Conservation (phyloP, 1,139 yeast genomes). For the Suhomyces bokatorum region DNA sequence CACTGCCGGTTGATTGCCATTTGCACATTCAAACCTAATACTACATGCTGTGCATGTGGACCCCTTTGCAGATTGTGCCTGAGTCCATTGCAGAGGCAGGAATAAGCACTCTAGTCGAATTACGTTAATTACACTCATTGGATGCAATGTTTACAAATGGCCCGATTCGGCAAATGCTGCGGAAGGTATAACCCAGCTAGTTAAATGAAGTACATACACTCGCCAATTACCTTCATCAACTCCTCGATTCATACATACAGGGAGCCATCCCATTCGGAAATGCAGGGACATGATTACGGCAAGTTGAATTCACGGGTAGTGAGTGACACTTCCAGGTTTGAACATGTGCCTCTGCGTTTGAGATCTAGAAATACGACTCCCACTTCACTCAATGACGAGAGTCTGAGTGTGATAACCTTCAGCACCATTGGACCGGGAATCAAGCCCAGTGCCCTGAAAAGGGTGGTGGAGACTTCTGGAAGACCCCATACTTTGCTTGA, state of each 20-base stretch:
- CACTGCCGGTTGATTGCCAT: too few species aligned
- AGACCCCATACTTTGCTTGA: conserved; percentile 9
- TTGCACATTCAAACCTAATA: too few species aligned
- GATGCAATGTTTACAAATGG: conserved; percentile 3
- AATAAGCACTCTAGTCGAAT: too few species aligned
- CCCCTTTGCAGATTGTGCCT: too few species aligned
- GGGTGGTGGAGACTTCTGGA: conserved; percentile 4
- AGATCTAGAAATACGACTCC: conserved; percentile 22
- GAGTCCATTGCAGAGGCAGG: too few species aligned
- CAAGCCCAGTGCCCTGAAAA: conserved; percentile 1
- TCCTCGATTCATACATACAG: neutral
- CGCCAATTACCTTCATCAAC: neutral
- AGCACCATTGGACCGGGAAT: conserved; percentile 11
- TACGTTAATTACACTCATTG: neutral
- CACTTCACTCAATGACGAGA: conserved; percentile 14
- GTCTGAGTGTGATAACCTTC: conserved; percentile 15
- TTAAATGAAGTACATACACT: neutral
- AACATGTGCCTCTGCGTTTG: conserved; percentile 15
- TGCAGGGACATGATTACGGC: conserved; percentile 9
- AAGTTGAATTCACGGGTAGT: conserved; percentile 15
- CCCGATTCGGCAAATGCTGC: conserved; percentile 6
- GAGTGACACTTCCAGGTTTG: conserved; percentile 23
- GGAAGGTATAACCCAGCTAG: neutral
- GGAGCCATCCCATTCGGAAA: neutral
- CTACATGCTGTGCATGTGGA: too few species aligned